Evolutionary conservation across 1,284 basidiomycete species (phyloP).

Genomic region (Ceratorhiza oryzae-sativae): DNA sequence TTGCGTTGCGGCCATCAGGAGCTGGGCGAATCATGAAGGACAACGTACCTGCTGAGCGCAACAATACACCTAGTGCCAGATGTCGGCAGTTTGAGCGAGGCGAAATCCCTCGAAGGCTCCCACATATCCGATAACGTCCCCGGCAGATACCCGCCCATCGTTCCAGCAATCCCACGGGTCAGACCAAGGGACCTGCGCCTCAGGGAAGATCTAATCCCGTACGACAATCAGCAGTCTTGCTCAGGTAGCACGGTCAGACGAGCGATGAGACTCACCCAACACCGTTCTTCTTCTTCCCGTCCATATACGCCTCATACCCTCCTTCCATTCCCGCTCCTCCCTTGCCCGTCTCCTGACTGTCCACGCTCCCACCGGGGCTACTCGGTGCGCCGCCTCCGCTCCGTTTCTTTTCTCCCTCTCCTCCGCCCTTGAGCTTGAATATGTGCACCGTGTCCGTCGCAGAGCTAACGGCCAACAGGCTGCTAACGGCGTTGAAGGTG

Average conservation of each 20-base stretch:
- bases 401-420: slow-evolving; percentile 42
- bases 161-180: slow-evolving; percentile 40
- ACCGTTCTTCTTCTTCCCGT: slow-evolving; percentile 68
- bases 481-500: slow-evolving; percentile 88
- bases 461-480: slow-evolving; percentile 86
- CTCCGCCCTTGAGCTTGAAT: slow-evolving; percentile 74
- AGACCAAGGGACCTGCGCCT: slow-evolving; percentile 42
- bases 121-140: slow-evolving; percentile 93
- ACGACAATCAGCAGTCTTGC: neutral
- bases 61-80: slow-evolving; percentile 83
- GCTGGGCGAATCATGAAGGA: too few species aligned
- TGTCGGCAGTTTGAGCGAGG: slow-evolving; percentile 86
- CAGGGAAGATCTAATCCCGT: slow-evolving; percentile 36
- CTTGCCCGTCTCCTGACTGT: slow-evolving; percentile 61
- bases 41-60: slow-evolving; percentile 79
- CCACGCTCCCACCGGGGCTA: slow-evolving; percentile 70
- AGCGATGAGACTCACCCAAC: slow-evolving; percentile 64
- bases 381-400: slow-evolving; percentile 39
- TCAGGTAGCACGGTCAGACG: neutral
- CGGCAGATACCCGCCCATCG: slow-evolving; percentile 88
- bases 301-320: slow-evolving; percentile 78
- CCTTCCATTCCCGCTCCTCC: slow-evolving; percentile 63
- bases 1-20: too few species aligned
- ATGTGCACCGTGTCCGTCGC: slow-evolving; percentile 98
- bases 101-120: slow-evolving; percentile 97